Percentiles rank a stretch among this genome's conserved stretches.
These are phyloP conservation scores for Wallacemonas sp. DNA, from an alignment of 208 protist genomes.

Conservation along the genomic window DNA sequence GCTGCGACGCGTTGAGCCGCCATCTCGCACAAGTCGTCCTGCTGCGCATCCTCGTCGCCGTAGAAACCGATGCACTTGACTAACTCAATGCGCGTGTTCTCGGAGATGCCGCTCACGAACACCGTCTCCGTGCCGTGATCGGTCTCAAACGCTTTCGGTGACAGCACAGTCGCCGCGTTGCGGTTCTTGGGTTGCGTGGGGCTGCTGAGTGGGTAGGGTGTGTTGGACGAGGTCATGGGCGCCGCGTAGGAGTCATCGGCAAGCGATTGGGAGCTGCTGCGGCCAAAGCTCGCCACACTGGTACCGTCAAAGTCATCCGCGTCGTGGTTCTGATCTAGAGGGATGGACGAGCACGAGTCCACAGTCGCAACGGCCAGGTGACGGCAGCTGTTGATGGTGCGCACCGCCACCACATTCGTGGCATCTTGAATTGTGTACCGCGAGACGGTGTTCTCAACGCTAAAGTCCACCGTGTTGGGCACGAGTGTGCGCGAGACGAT, in stretches of 20 bases:
- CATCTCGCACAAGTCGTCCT: constrained; percentile 83
- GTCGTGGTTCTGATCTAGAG: constrained; percentile 11
- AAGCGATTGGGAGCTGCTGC: constrained; percentile 9
- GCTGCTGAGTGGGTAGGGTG: constrained; percentile 14
- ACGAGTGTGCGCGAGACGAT: constrained; percentile 73
- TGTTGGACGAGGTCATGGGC: constrained; percentile 17
- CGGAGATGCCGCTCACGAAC: constrained; percentile 80
- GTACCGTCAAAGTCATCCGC: constrained; percentile 12
- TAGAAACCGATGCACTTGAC: constrained; percentile 85
- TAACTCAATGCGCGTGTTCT: constrained; percentile 64
- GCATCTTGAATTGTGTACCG: constrained; percentile 67
- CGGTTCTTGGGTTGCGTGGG: constrained; percentile 6
- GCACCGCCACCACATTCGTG: constrained; percentile 65
- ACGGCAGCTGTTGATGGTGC: constrained; percentile 84
- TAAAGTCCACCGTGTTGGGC: constrained; percentile 30
- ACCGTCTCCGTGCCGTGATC: constrained; percentile 70
- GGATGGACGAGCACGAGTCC: constrained; percentile 59
- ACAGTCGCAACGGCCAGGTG: constrained; percentile 68
- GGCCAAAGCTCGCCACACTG: constrained; percentile 15
- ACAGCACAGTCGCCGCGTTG: constrained; percentile 31
- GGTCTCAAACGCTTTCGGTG: constrained; percentile 57
- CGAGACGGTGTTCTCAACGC: constrained; percentile 64
- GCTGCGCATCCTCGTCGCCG: constrained; percentile 67
- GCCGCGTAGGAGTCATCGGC: constrained; percentile 11
- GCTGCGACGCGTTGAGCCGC: constrained; percentile 57